Percentiles rank a stretch among this genome's conserved stretches.
Evolutionary conservation across 495 filamentous ascomycete species (phyloP).

Genomic region (Annulohypoxylon nitens): DNA sequence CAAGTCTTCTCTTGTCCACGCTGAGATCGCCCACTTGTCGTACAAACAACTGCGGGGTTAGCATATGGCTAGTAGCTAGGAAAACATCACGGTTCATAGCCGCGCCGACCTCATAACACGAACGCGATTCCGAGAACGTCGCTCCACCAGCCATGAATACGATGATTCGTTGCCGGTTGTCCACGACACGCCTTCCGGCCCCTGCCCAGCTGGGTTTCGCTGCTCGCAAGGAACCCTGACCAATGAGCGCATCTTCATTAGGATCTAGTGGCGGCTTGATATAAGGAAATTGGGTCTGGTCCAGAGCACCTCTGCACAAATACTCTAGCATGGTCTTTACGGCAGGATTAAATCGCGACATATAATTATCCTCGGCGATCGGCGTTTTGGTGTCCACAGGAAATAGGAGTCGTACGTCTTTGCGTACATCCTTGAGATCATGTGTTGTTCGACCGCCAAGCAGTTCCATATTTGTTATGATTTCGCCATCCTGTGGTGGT

Average conservation of each 20-base stretch:
- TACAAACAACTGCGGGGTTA: conserved; percentile 82
- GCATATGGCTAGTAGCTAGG: conserved; percentile 91
- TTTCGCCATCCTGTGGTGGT: conserved; percentile 75
- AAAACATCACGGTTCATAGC: conserved; percentile 82
- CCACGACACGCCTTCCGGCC: conserved; percentile 76
- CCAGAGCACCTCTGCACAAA: conserved; percentile 72
- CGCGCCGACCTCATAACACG: conserved; percentile 88
- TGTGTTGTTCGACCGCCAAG: conserved; percentile 83
- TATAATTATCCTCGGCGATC: conserved; percentile 70
- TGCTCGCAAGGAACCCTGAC: conserved; percentile 84
- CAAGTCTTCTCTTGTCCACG: conserved; percentile 76
- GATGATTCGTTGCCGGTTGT: conserved; percentile 90
- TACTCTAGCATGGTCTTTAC: conserved; percentile 85
- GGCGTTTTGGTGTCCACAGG: conserved; percentile 68
- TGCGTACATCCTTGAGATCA: conserved; percentile 79
- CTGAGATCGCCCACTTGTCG: conserved; percentile 84
- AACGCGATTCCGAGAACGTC: conserved; percentile 87
- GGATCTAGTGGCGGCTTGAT: conserved; percentile 75
- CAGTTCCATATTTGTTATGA: conserved; percentile 82
- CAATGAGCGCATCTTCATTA: conserved; percentile 66
- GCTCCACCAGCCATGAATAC: conserved; percentile 97
- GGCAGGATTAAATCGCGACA: conserved; percentile 78
- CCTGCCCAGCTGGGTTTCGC: conserved; percentile 95
- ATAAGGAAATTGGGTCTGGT: conserved; percentile 82
- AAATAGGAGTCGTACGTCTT: conserved; percentile 75